Evolutionary conservation across 371 early-diverging fungal genomes (phyloP).

Genomic region (Mortierella sp.): DNA sequence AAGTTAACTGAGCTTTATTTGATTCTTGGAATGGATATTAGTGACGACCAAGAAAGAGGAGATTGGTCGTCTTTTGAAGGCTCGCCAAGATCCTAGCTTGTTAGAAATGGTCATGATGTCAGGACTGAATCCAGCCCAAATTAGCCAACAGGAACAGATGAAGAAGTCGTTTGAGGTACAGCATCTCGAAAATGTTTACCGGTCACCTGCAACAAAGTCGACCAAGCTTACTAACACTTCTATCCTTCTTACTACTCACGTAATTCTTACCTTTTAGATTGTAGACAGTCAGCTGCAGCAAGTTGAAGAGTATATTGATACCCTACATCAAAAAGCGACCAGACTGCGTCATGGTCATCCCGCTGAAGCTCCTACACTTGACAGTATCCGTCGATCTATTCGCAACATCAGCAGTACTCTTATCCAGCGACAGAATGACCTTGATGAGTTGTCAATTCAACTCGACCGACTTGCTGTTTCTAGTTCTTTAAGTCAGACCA

Average conservation of each 20-base stretch:
- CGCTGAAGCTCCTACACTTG: conserved; percentile 26
- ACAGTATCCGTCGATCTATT: conserved; percentile 46
- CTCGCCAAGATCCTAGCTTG: conserved; percentile 33
- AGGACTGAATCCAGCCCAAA: conserved; percentile 41
- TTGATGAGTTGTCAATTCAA: conserved; percentile 29
- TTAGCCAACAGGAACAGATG: conserved; percentile 32
- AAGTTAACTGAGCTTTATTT: background rate
- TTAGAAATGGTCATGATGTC: conserved; percentile 23
- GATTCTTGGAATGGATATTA: background rate
- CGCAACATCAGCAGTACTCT: conserved; percentile 41
- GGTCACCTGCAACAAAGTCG: too few relatives aligned
- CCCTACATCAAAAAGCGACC: conserved; percentile 17
- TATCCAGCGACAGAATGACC: conserved; percentile 29
- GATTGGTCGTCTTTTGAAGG: conserved; percentile 27
- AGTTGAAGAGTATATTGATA: conserved; percentile 39
- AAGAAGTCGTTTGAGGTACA: conserved; percentile 31
- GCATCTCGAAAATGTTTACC: too few relatives aligned
- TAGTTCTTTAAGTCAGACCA: conserved; percentile 6
- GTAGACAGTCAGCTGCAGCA: conserved; percentile 33
- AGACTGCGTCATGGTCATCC: conserved; percentile 33
- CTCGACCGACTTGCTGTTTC: conserved; percentile 33
- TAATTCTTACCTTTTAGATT: background rate
- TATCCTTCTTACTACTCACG: background rate
- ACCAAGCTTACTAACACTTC: background rate
- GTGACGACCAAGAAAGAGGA: conserved; percentile 43